Conservation (phyloP, 805 yeast species). For the Candida qinlingensis region DNA sequence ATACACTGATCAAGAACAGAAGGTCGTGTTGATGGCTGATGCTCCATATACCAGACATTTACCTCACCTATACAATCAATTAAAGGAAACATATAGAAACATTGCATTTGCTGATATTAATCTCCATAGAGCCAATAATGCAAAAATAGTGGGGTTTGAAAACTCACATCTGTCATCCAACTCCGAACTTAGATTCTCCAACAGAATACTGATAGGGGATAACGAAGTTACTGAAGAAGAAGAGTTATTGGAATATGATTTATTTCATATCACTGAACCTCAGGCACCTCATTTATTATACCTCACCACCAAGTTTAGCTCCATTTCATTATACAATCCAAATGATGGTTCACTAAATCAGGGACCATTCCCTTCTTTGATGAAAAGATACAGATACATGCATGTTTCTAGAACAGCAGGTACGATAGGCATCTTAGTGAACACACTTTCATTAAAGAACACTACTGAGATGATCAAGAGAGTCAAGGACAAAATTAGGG, state of each 20-base stretch:
- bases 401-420: slow-evolving; percentile 87
- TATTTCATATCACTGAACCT: slow-evolving; percentile 72
- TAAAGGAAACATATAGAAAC: slow-evolving; percentile 29
- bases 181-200: slow-evolving; percentile 21
- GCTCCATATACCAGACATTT: slow-evolving; percentile 56
- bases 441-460: slow-evolving; percentile 77
- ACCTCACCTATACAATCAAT: slow-evolving; percentile 29
- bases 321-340: slow-evolving; percentile 49
- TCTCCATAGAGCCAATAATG: slow-evolving; percentile 26
- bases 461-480: slow-evolving; percentile 62
- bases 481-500: slow-evolving; percentile 54
- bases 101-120: slow-evolving; percentile 38
- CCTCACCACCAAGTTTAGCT: slow-evolving; percentile 63
- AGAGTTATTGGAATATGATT: slow-evolving; percentile 40
- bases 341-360: slow-evolving; percentile 25
- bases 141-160: slow-evolving; percentile 38
- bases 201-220: slow-evolving; percentile 28
- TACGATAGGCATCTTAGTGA: slow-evolving; percentile 86
- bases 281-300: slow-evolving; percentile 74
- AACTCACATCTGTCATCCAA: background rate
- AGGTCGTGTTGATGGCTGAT: slow-evolving; percentile 67
- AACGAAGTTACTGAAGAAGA: slow-evolving; percentile 25
- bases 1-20: slow-evolving; percentile 35
- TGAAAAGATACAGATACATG: slow-evolving; percentile 81
- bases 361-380: slow-evolving; percentile 75